Conservation (phyloP, 2,329 filamentous ascomycete genomes). For the Plenodomus tracheiphilus region DNA sequence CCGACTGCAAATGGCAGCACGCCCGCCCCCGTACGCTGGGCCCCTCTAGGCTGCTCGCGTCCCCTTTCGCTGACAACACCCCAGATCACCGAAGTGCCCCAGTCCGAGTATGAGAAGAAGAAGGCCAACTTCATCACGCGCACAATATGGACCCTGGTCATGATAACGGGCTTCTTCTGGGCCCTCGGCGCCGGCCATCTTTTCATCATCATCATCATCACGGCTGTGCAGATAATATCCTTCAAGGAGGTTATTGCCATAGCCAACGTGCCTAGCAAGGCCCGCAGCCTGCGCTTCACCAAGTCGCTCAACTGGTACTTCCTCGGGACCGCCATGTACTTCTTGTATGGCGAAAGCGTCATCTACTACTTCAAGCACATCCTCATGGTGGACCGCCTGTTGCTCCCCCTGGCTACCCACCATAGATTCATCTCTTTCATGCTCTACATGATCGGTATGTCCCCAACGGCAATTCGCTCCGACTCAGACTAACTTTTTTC, state of each 20-base stretch:
- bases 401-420: constrained; percentile 92
- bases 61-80: constrained; percentile 18
- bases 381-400: constrained; percentile 87
- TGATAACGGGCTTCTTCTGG: constrained; percentile 91
- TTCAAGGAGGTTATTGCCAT: constrained; percentile 99
- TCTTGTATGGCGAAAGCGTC: constrained; percentile 96
- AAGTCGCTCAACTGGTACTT: constrained; percentile 99
- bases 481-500: not conserved
- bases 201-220: constrained; percentile 93
- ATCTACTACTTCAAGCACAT: constrained; percentile 99
- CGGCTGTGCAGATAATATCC: constrained; percentile 90
- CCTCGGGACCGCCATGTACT: constrained; percentile 98
- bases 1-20: constrained; percentile 51
- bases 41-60: constrained; percentile 1
- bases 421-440: constrained; percentile 99
- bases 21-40: constrained; percentile 12
- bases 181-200: constrained; percentile 95
- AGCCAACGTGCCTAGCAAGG: constrained; percentile 88
- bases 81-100: constrained; percentile 44
- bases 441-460: constrained; percentile 91
- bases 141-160: constrained; percentile 96
- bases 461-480: not conserved
- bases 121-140: constrained; percentile 96
- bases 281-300: constrained; percentile 87
- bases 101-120: constrained; percentile 93